Evolutionary conservation across 371 early-diverging fungal genomes (phyloP), one percentile per base, ranked within the genome.

Genomic region (Mucor mucedo): DNA sequence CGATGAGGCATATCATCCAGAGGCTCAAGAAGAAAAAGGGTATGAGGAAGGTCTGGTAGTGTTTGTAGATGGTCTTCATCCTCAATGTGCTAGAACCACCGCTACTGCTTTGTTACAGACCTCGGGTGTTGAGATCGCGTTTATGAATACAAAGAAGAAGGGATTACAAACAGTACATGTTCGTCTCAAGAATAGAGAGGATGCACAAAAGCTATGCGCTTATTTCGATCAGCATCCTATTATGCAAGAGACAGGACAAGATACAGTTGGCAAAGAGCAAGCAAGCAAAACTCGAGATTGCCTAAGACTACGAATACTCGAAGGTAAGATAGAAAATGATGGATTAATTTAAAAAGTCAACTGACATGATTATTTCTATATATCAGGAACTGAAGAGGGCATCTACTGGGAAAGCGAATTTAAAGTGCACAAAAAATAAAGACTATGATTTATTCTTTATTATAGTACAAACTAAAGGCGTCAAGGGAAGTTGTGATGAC

Each of bases 401-500:
- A 64, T 70, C 45, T 77, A 69, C 70, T 73, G 66, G 80, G 69
- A 64, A 8, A 35, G 21, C 35, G 8, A 8, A 35, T 8, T 35
- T 35, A 35, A 35, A 57, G 63, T 21, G 21, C 21, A 21, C 21
- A 21, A 21, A 21, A 21, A 21, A 21, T 21, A 21, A 21, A 21
- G 1, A 21, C 0, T 21, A 1, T 21, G 21, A 21, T 21, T 53
- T 52, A 58, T 7, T 64, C 58, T 14, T 64, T 63, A 83, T 86
- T 49, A 91, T 73, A 89, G 89, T 91, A 79, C 33, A 84, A 72
- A 60, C 80, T 83, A 65, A 85, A 79, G 14, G 90, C 86, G 65
- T 93, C 93, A 62, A 93, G 73, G 21, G 86, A 81, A 38, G 92
- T 93, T 1, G 92, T 93, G 35, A 92, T 85, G 13, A 91, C 84